These are phyloP conservation scores for Przewalskia tangutica DNA, from an alignment of 257 asterid genomes.

Conservation along the genomic window DNA sequence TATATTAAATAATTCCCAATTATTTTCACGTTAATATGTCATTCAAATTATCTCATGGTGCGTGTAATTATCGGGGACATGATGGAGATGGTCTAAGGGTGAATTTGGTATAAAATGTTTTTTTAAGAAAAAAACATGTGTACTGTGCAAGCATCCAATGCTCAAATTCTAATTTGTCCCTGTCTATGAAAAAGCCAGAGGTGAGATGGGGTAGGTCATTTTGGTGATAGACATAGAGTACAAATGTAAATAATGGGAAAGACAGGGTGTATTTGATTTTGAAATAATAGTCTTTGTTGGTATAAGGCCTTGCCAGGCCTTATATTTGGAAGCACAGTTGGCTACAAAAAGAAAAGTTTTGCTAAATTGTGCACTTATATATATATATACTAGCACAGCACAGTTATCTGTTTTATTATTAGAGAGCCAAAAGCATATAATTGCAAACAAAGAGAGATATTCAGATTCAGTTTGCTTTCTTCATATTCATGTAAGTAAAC, in stretches of 20 bases:
- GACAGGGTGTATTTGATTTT: background rate
- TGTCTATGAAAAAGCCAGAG: background rate
- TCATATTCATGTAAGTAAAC: background rate
- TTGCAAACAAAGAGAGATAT: background rate
- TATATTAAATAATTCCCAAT: too few species aligned
- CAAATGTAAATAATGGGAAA: background rate
- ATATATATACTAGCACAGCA: background rate
- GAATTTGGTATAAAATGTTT: background rate
- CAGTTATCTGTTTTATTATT: background rate
- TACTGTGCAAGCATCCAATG: background rate
- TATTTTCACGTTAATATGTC: too few species aligned
- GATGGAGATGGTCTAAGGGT: too few species aligned
- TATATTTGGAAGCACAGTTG: constrained; percentile 4
- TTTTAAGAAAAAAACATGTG: background rate
- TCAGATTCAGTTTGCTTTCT: background rate
- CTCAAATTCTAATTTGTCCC: background rate
- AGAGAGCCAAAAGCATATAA: background rate
- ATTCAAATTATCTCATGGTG: too few species aligned
- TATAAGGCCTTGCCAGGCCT: background rate
- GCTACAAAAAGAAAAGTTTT: background rate
- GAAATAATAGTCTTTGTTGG: background rate
- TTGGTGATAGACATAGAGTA: background rate
- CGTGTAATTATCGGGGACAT: too few species aligned
- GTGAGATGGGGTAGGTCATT: background rate
- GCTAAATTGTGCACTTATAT: background rate